Conservation (phyloP, 176 grass and related monocot species). For the Tillandsia leiboldiana region DNA sequence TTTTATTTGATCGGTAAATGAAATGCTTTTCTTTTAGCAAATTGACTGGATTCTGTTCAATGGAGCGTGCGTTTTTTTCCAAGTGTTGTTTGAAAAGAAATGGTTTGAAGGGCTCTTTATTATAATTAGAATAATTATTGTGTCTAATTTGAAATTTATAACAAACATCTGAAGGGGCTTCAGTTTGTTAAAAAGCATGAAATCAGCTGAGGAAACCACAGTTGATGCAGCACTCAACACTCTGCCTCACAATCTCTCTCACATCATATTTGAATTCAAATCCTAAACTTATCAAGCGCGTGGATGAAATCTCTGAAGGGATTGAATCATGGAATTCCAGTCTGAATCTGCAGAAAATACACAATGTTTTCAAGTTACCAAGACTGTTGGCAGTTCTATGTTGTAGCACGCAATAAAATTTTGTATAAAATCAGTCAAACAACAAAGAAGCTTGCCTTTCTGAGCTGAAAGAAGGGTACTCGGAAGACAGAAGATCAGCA, state of each 20-base stretch:
- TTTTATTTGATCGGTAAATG: no score
- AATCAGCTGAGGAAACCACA: constrained; percentile 31
- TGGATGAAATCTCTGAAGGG: constrained; percentile 44
- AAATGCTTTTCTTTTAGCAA: no score
- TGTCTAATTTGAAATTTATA: no score
- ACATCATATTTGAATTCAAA: constrained; percentile 42
- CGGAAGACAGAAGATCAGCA: constrained; percentile 27
- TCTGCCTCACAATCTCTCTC: constrained; percentile 31
- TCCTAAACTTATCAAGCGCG: constrained; percentile 42
- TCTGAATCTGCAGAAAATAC: constrained; percentile 16
- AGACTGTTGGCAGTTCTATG: background rate
- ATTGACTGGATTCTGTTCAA: no score
- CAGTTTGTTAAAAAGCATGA: no score
- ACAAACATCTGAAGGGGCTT: no score
- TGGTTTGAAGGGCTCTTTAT: no score
- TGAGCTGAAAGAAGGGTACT: constrained; percentile 20
- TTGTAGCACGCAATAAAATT: no score
- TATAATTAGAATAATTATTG: no score
- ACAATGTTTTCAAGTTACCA: background rate
- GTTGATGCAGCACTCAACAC: constrained; percentile 29
- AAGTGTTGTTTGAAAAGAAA: no score
- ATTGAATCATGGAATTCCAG: constrained; percentile 23
- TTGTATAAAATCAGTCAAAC: background rate
- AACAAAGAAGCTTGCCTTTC: constrained; percentile 15
- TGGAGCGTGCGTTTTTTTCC: no score